These are phyloP conservation scores for Phialophora verrucosa DNA, from an alignment of 2,329 filamentous ascomycete genomes.

Conservation along the genomic window DNA sequence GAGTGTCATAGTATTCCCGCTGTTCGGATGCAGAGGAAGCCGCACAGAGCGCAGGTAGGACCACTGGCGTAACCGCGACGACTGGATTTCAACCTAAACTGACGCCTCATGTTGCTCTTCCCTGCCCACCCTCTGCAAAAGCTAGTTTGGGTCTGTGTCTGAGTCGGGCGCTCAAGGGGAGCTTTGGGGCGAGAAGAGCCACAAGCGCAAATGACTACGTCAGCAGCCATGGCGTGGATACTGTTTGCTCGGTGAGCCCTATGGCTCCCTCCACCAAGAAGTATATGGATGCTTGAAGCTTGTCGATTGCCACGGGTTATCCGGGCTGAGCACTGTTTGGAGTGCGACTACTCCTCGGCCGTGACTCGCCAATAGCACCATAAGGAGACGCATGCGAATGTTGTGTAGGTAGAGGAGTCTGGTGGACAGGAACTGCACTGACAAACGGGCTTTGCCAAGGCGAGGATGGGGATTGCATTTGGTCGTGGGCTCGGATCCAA, in stretches of 20 bases:
- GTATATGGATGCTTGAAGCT: neutral
- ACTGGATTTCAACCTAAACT: neutral
- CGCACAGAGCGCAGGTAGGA: neutral
- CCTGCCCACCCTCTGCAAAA: too few species aligned
- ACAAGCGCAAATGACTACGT: neutral
- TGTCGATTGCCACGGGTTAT: neutral
- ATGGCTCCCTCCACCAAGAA: neutral
- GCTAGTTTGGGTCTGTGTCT: neutral
- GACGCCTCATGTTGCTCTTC: neutral
- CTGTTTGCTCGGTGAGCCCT: too few species aligned
- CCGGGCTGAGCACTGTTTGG: slow-evolving; percentile 57
- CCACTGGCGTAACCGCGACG: neutral
- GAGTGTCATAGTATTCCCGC: neutral
- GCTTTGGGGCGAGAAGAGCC: neutral
- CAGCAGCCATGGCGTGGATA: neutral
- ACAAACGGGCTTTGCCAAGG: slow-evolving; percentile 19
- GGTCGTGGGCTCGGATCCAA: slow-evolving; percentile 22
- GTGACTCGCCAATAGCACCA: slow-evolving; percentile 50
- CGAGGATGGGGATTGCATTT: slow-evolving; percentile 20
- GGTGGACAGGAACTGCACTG: slow-evolving; percentile 9
- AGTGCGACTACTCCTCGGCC: slow-evolving; percentile 42
- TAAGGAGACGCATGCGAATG: slow-evolving; percentile 39
- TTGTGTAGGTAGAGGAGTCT: slow-evolving; percentile 15
- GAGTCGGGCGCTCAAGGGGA: neutral
- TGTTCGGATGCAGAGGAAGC: neutral